Evolutionary conservation across 495 filamentous ascomycete genomes (phyloP).

Genomic region (Neurospora sp.): DNA sequence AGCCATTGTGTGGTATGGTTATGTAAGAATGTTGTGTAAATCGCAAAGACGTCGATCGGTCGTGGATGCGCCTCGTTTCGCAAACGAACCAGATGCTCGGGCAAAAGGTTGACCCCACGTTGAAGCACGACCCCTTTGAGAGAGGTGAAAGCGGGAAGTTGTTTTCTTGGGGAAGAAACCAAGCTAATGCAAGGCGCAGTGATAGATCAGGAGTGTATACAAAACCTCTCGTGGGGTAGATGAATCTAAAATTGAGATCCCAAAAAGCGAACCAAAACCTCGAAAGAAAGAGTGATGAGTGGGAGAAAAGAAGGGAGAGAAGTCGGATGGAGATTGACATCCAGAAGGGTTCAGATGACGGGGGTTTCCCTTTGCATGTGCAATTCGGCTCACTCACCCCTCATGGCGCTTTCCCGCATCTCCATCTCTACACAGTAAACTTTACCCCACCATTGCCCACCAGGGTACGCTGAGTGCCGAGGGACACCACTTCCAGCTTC

Average conservation of each 20-base stretch:
- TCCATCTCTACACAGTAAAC: background rate
- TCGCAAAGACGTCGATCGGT: background rate
- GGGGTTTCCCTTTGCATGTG: background rate
- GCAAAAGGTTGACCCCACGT: background rate
- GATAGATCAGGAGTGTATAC: background rate
- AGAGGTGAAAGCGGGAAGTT: background rate
- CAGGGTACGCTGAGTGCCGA: background rate
- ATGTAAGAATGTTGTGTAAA: background rate
- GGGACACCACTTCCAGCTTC: background rate
- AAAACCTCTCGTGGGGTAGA: background rate
- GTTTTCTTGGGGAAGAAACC: background rate
- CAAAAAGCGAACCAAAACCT: background rate
- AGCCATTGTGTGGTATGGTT: constrained; percentile 6
- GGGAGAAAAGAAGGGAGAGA: background rate
- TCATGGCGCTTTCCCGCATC: background rate
- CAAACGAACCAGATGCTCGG: background rate
- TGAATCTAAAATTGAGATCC: background rate
- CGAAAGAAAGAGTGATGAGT: background rate
- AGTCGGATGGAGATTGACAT: background rate
- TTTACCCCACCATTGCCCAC: background rate
- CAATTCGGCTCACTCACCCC: background rate
- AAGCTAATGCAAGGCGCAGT: background rate
- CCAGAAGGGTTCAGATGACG: background rate
- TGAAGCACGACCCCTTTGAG: background rate
- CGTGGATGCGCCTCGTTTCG: background rate